Evolutionary conservation across 2,329 filamentous ascomycete species (phyloP), one percentile per base, ranked within the genome.

Genomic region (Colletotrichum filicis): DNA sequence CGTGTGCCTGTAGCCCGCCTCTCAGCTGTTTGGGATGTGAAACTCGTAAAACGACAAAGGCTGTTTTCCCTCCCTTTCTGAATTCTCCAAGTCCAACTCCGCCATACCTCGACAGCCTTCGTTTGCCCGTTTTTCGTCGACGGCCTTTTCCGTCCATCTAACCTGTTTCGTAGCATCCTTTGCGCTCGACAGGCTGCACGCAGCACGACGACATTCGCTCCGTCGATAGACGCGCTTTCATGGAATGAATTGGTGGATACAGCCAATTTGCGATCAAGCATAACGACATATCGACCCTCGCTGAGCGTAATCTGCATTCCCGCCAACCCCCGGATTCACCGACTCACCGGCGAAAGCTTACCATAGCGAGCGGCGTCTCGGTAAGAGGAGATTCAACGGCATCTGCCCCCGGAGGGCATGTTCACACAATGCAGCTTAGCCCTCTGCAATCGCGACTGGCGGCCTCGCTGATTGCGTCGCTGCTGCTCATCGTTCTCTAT

Each of bases 401-500:
- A 65, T 56, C 76, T 76, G 79, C 80, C 82, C 82, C 79, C 79
- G 78, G 82, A 81, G 86, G 86, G 83, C 83, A 83, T 83, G 81
- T 78, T 76, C 77, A 75, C 79, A 82, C 78, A 75, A 90, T 90
- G 88, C 85, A 92, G 82, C 87, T 92, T 81, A 92, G 89, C 80
- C 91, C 89, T 78, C 85, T 94, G 76, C 93, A 94, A 85, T 92
- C 91, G 83, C 92, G 93, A 80, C 89, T 94, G 79, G 89, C 89
- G 79, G 91, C 92, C 78, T 93, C 92, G 70, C 80, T 93, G 66
- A 85, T 89, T 77, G 90, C 91, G 66, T 89, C 90, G 37, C 82
- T 90, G 35, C 79, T 93, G 63, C 81, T 94, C 37, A 77, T 92
- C 42, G 78, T 90, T 52, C 80, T 95, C 55, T 93, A 91, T 79